Base-by-base conservation (phyloP, 108 stramenopile genomes). In the Chaetoceros muelleri region DNA sequence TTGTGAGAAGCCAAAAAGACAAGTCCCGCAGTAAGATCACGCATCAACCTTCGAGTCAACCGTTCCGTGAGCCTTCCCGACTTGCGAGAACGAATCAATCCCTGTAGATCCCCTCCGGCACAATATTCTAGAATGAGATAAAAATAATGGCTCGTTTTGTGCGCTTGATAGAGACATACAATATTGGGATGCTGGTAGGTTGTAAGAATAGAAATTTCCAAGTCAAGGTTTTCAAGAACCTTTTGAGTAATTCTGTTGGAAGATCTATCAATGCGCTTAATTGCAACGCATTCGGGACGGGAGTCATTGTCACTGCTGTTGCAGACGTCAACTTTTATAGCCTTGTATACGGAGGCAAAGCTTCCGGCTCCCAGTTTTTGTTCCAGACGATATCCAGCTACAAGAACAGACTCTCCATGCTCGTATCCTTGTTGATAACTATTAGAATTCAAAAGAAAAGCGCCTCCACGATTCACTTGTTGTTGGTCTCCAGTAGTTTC, bases 71-170 rank as follows among this genome's bases (percentile, higher is more conserved):
- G 58, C 22, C 93, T 67, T 18, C 84, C 82, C 19, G 45, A 61
- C 57, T 79, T 69, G 28, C 91, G 74, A 3, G 73, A 73, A 25
- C 86, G 74, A 58, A 98, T 95, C 57, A 95, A 59, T 8, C 73
- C 61, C 47, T 94, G 87, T 22, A 98, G 70, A 63, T 98, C 98
- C 3, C 98, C 98, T 2, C 98, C 98, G 20, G 74, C 81, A 55
- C 96, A 96, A 57, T 95, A 98, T 70, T 98, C 98, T 25, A 98
- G 75, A 25, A 98, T 72, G 3, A 99, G 65, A 66, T 95, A 96
- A 62, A 96, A 91, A 57, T 91, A 85, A 3, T 73, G 61, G 23
- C 77, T 75, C 30, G 92, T 93, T 63, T 93, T 89, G 65, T 84
- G 81, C 10, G 84, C 85, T 46, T 90, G 68, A 70, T 82, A 82